Base-by-base conservation (phyloP, 257 asterid species). In the Solanum stenotomum region DNA sequence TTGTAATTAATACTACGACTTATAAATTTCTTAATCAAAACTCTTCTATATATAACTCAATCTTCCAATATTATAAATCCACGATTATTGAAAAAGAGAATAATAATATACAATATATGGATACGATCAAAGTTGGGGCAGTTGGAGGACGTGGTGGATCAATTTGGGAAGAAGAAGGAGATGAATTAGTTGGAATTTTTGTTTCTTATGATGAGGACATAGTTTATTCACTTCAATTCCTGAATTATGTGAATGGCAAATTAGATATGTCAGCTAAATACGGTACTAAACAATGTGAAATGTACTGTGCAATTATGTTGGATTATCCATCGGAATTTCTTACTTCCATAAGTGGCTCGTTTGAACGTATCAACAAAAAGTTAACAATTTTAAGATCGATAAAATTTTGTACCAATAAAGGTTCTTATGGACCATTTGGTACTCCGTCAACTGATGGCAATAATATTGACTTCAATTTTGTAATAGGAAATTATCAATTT, bases 351-450 rank as follows among this genome's bases (percentile, higher is more conserved):
- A 74, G 81, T 4, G 79, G 79, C 2, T 72, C 15, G 6, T 67
- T 27, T 0, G 35, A 25, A 67, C 34, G 18, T 0, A 1, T 67
- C 4, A 67, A 25, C 4, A 25, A 27, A 67, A 67, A 27, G 20
- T 12, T 27, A 23, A 7, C 87, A 72, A 0, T 16, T 38, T 37
- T 90, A 10, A 34, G 76, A 22, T 87, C 93, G 1, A 38, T 93
- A 61, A 89, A 91, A 31, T 89, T 93, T 31, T 90, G 85, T 33
- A 93, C 94, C 15, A 92, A 93, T 67, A 38, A 46, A 12, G 84
- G 89, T 31, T 81, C 90, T 15, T 87, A 89, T 82, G 95, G 95
- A 34, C 94, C 92, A 10, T 92, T 90, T 79, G 96, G 94, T 9
- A 18, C 79, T 1, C 37, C n/a, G 3, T 70, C 77, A 56, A 27